phyloP scores from a whole-genome alignment of 306 rosid species.

The Cucumis sativus region DNA sequence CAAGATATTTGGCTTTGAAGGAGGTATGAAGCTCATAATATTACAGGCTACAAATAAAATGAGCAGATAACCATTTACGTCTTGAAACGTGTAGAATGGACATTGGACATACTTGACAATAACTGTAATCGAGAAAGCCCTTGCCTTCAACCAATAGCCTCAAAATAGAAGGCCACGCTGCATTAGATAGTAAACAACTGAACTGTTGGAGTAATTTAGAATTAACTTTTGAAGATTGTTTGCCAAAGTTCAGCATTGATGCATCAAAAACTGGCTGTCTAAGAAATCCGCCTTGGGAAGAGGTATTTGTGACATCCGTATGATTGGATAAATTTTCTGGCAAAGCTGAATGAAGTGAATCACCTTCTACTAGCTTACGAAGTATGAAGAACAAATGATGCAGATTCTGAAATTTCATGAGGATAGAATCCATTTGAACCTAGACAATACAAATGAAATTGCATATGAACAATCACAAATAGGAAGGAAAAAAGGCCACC shows the following conservation, averaged over 20 bases:
- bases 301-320: constrained; percentile 24
- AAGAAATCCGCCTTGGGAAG: constrained; percentile 83
- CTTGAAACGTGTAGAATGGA: constrained; percentile 1
- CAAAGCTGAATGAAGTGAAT: constrained; percentile 18
- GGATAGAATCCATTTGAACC: constrained; percentile 65
- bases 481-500: not conserved
- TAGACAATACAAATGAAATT: constrained; percentile 19
- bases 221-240: constrained; percentile 23
- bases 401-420: constrained; percentile 54
- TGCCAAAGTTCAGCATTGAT: constrained; percentile 21
- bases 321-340: constrained; percentile 21
- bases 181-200: constrained; percentile 43
- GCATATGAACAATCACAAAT: not conserved
- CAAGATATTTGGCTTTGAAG: not conserved
- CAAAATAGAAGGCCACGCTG: constrained; percentile 66
- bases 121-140: constrained; percentile 48
- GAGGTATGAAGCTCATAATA: not conserved
- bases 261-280: constrained; percentile 56
- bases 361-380: constrained; percentile 65
- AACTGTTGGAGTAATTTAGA: constrained; percentile 32
- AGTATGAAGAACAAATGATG: constrained; percentile 90
- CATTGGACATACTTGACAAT: constrained; percentile 61
- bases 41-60: not conserved
- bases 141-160: constrained; percentile 72
- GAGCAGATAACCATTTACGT: not conserved